These are phyloP conservation scores for Lumnitzera littorea DNA, from an alignment of 345 rosid genomes.

Conservation along the genomic window DNA sequence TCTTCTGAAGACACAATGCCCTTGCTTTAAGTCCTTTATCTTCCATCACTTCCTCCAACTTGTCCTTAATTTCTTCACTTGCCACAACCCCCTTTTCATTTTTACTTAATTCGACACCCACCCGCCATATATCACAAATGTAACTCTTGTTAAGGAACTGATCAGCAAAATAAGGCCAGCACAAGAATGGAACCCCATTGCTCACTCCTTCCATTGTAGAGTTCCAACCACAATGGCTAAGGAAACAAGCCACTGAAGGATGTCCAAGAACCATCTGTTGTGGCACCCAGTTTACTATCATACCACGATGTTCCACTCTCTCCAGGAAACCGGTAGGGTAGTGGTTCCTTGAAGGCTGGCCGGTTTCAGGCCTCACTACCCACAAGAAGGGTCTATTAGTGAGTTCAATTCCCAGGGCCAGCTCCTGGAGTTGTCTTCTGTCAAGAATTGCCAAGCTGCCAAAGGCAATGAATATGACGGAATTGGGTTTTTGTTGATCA, in stretches of 20 bases:
- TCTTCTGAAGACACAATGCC: no score
- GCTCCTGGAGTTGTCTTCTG: neutral
- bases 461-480: constrained; percentile 1
- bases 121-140: constrained; percentile 17
- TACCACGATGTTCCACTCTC: neutral
- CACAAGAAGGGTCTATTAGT: neutral
- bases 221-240: constrained; percentile 62
- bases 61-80: no score
- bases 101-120: no score
- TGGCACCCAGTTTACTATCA: constrained; percentile 5
- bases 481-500: neutral
- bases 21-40: no score
- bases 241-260: constrained; percentile 15
- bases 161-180: constrained; percentile 41
- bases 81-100: no score
- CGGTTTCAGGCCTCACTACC: neutral
- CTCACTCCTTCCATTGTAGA: constrained; percentile 45
- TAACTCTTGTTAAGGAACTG: constrained; percentile 29
- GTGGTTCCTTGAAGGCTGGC: neutral
- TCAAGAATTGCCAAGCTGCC: neutral
- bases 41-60: no score
- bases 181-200: constrained; percentile 41
- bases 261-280: constrained; percentile 9
- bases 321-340: constrained; percentile 1
- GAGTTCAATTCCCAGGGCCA: neutral